Conservation (phyloP, 2,329 filamentous ascomycete species). For the Sporothrix euskadiensis region DNA sequence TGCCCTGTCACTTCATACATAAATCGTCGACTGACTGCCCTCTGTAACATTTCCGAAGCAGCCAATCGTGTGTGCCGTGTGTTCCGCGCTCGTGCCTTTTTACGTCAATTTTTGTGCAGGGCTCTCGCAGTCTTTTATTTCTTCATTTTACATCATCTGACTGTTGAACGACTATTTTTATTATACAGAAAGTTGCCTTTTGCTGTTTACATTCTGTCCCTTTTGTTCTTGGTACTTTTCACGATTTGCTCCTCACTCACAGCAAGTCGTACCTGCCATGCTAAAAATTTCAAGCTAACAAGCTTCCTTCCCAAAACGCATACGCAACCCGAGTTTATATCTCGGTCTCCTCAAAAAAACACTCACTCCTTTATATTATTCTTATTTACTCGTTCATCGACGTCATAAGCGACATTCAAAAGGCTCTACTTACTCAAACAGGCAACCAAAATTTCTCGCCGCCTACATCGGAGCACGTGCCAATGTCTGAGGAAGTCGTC, state of each 20-base stretch:
- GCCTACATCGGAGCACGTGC: neutral
- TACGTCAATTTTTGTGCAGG: neutral
- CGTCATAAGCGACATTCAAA: neutral
- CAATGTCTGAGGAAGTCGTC: conserved; percentile 4
- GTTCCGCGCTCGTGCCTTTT: conserved; percentile 5
- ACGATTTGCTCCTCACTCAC: neutral
- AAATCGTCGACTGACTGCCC: neutral
- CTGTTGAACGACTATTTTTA: neutral
- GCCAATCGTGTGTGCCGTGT: conserved; percentile 11
- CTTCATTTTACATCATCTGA: neutral
- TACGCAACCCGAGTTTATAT: neutral
- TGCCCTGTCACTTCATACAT: no score
- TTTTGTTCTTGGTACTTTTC: neutral
- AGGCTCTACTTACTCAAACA: neutral
- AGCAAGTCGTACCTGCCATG: neutral
- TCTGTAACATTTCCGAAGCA: neutral
- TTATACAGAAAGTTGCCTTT: no score
- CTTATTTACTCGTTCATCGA: neutral
- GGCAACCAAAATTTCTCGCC: no score
- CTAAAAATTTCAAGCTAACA: conserved; percentile 17
- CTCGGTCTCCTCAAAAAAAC: neutral
- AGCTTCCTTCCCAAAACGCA: conserved; percentile 9
- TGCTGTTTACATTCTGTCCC: neutral
- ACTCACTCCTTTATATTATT: neutral
- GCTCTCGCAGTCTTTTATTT: neutral